phyloP scores from a whole-genome alignment of 2,329 filamentous ascomycete species.

The Cyphellophora attinorum region DNA sequence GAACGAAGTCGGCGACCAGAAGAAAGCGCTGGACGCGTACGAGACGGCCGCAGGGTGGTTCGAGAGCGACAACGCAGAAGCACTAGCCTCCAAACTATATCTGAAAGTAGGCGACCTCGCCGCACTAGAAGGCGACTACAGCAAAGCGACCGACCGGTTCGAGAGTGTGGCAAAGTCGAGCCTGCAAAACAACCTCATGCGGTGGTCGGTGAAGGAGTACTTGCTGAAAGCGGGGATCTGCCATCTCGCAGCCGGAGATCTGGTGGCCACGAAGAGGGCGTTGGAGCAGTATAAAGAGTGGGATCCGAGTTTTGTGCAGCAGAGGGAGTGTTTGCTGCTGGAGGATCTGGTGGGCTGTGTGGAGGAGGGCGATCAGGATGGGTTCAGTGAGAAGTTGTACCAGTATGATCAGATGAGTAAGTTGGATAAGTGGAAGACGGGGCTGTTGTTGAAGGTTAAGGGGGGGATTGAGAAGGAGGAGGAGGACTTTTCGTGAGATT shows the following conservation, averaged over 20 bases:
- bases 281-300: constrained; percentile 73
- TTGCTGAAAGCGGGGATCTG: constrained; percentile 90
- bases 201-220: constrained; percentile 91
- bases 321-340: constrained; percentile 74
- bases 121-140: constrained; percentile 74
- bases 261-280: constrained; percentile 68
- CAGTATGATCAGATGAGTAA: constrained; percentile 88
- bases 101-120: constrained; percentile 85
- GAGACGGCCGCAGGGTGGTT: constrained; percentile 83
- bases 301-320: constrained; percentile 65
- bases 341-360: constrained; percentile 66
- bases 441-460: constrained; percentile 73
- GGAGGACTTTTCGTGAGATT: constrained; percentile 61
- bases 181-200: constrained; percentile 85
- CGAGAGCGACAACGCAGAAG: constrained; percentile 73
- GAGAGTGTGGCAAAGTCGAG: constrained; percentile 72
- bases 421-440: constrained; percentile 96
- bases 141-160: constrained; percentile 70
- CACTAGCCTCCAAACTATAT: constrained; percentile 87
- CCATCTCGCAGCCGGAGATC: constrained; percentile 66
- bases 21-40: constrained; percentile 72
- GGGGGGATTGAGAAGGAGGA: constrained; percentile 63
- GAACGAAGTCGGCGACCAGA: constrained; percentile 66
- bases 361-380: constrained; percentile 68
- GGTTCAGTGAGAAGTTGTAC: constrained; percentile 77